Percentiles rank a stretch among this genome's conserved stretches.
Evolutionary conservation across 2,329 filamentous ascomycete species (phyloP).

Genomic region (Colletotrichum lentis): DNA sequence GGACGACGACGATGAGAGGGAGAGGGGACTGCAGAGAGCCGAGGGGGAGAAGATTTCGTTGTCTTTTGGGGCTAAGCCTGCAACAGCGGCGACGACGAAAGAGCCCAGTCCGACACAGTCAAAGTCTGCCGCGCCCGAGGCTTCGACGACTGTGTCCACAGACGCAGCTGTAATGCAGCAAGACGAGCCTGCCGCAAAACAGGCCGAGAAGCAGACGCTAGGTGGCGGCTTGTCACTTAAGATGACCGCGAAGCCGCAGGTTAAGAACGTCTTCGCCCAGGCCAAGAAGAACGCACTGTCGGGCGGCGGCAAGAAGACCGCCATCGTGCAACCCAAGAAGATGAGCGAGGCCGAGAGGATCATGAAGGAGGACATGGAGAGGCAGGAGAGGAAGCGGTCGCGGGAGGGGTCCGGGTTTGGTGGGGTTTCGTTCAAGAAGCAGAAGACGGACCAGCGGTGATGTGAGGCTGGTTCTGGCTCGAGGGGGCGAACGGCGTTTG

Average conservation of each 20-base stretch:
- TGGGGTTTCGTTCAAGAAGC: conserved; percentile 62
- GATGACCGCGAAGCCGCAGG: conserved; percentile 68
- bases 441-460: conserved; percentile 46
- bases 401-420: conserved; percentile 58
- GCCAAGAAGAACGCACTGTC: conserved; percentile 74
- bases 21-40: conserved; percentile 63
- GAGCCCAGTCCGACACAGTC: conserved; percentile 35
- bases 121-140: conserved; percentile 40
- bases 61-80: conserved; percentile 65
- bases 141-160: conserved; percentile 34
- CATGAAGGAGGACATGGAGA: conserved; percentile 85
- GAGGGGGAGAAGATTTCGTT: conserved; percentile 81
- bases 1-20: conserved; percentile 51
- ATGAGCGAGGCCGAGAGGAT: conserved; percentile 90
- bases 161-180: conserved; percentile 36
- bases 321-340: conserved; percentile 73
- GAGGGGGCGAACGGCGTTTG: conserved; percentile 22
- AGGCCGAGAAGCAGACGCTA: conserved; percentile 34
- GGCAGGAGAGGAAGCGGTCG: conserved; percentile 74
- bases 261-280: conserved; percentile 78
- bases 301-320: conserved; percentile 67
- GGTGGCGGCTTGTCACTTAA: conserved; percentile 67
- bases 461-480: not conserved
- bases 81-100: conserved; percentile 36
- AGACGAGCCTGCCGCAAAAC: conserved; percentile 24